Base-by-base conservation (phyloP, 805 yeast genomes). In the Myxozyma sirexii region DNA sequence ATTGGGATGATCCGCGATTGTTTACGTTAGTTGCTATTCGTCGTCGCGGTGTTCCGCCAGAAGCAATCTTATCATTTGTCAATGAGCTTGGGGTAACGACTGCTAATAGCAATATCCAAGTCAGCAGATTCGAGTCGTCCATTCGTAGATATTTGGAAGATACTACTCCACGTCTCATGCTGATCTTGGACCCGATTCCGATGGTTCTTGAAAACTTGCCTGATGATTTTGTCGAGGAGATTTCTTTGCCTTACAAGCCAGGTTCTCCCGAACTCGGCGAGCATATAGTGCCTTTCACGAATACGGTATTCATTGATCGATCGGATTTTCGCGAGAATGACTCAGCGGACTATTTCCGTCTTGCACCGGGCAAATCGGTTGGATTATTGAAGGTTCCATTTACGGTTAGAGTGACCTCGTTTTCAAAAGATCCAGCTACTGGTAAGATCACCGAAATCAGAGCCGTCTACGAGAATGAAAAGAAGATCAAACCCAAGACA, bases 31-130 rank as follows among this genome's bases (percentile, higher is more conserved):
- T 91, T 68, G 97, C 94, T 53, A 84, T 94, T 62, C 87, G 90
- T 72, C 88, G 99, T 74, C 89, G 99, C 73, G 99, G 99, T 78
- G 86, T 94, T 7, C 99, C 99, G 67, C 99, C 99, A 12, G 97
- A 98, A 46, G 97, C 98, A 29, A 90, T 94, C 73, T 80, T 94
- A 72, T 83, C 91, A 33, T 94, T 94, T 74, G 88, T 94, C 71
- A 90, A 92, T 74, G 93, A 97, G 47, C 82, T 94, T 68, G 99
- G 99, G 71, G 99, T 94, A 57, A 94, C 99, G 43, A 94, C 98
- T 1, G 81, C 93, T 47, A 88, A 92, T 46, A 86, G 97, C 43
- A 90, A 90, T 71, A 94, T 94, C 72, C 98, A 94, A 79, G 87
- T 83, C 19, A 83, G 84, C 8, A 82, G 99, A 73, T 91, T 94